Conservation (phyloP, 192 early-diverging fungal species). For the Backusella macrospora region DNA sequence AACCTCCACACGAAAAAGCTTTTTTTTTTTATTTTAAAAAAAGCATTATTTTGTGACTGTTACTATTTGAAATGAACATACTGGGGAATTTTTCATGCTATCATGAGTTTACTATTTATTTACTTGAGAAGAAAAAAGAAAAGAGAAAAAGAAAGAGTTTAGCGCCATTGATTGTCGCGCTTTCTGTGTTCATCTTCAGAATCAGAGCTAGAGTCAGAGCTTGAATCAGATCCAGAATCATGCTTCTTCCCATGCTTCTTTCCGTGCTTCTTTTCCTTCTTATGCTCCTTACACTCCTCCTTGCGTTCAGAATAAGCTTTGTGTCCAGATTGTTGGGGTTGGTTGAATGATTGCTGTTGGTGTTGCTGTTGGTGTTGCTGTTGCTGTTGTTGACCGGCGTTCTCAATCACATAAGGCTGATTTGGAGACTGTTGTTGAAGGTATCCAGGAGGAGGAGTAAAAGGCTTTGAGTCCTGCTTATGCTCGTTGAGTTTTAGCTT, state of each 20-base stretch:
- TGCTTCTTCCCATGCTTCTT: background rate
- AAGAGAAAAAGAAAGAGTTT: background rate
- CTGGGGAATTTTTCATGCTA: background rate
- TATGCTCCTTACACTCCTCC: background rate
- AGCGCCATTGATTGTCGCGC: background rate
- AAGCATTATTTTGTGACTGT: conserved; percentile 5
- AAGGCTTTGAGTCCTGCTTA: conserved; percentile 5
- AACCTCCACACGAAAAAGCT: background rate
- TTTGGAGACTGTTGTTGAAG: background rate
- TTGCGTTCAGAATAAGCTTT: conserved; percentile 6
- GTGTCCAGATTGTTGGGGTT: background rate
- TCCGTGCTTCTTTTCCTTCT: conserved; percentile 16
- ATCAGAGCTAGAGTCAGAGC: background rate
- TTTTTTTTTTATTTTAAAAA: background rate
- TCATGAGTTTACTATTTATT: background rate
- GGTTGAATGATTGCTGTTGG: background rate
- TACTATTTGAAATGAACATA: background rate
- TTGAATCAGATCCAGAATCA: conserved; percentile 2
- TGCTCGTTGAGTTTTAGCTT: conserved; percentile 2
- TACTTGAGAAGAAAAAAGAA: background rate
- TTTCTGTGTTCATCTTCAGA: conserved; percentile 18
- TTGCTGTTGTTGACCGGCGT: background rate
- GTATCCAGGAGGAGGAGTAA: background rate
- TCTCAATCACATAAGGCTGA: conserved; percentile 12
- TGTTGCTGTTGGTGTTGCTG: too few relatives aligned